Evolutionary conservation across 179 eudicot species (phyloP).

Genomic region (Carnegiea gigantea): DNA sequence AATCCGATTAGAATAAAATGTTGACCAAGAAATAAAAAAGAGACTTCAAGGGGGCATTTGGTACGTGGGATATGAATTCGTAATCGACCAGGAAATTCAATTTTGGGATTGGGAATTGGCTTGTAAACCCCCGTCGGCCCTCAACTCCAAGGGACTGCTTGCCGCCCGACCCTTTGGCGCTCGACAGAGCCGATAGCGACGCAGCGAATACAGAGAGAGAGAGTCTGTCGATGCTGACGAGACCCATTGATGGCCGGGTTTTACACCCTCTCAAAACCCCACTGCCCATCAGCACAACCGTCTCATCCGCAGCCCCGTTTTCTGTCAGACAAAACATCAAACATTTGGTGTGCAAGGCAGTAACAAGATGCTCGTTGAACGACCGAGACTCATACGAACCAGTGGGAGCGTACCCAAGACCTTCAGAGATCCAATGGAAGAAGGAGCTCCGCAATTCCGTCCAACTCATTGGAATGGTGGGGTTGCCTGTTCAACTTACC

Average conservation of each 20-base stretch:
- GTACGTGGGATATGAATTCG: too few relatives aligned
- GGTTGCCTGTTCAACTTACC: conserved; percentile 54
- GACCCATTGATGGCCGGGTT: not conserved
- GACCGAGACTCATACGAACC: conserved; percentile 25
- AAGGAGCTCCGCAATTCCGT: conserved; percentile 77
- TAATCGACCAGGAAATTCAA: too few relatives aligned
- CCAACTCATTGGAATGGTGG: conserved; percentile 75
- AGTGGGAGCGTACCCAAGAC: conserved; percentile 41
- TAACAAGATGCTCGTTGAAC: conserved; percentile 33
- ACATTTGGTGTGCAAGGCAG: conserved; percentile 35
- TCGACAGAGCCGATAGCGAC: not conserved
- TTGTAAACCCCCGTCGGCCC: too few relatives aligned
- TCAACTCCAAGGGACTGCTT: too few relatives aligned
- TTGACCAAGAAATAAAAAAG: too few relatives aligned
- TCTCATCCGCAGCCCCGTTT: conserved; percentile 2
- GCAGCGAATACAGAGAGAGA: not conserved
- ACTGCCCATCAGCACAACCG: conserved; percentile 11
- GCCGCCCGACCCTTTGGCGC: not conserved
- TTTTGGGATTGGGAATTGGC: too few relatives aligned
- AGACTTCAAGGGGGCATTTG: too few relatives aligned
- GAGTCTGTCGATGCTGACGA: conserved; percentile 15
- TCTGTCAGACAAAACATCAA: conserved; percentile 33
- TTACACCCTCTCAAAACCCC: conserved; percentile 15
- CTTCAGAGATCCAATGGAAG: conserved; percentile 75
- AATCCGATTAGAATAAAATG: too few relatives aligned